Evolutionary conservation across 345 rosid species (phyloP).

Genomic region (Viola odorata): DNA sequence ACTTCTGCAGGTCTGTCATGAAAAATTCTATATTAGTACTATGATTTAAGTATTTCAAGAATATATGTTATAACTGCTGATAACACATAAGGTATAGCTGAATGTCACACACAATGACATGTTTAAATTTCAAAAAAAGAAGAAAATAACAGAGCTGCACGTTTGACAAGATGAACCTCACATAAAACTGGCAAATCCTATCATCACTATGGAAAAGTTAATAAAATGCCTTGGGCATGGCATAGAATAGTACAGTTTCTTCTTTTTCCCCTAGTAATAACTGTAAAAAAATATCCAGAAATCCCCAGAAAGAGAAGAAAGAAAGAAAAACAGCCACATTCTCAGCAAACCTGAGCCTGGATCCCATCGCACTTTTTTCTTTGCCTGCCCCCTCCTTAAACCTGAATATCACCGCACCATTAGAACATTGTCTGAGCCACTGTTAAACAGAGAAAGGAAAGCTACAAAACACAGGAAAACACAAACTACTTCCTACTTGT

Average conservation of each 20-base stretch:
- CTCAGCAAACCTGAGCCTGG: slow-evolving; percentile 34
- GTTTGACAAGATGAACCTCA: too few relatives aligned
- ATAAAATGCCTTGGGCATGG: too few relatives aligned
- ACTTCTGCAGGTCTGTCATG: not conserved
- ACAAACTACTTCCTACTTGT: not conserved
- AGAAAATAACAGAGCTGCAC: too few relatives aligned
- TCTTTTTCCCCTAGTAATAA: too few relatives aligned
- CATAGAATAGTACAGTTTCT: too few relatives aligned
- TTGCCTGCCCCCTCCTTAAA: slow-evolving; percentile 17
- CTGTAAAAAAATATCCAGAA: not conserved
- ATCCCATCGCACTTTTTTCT: slow-evolving; percentile 42
- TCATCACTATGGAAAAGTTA: too few relatives aligned
- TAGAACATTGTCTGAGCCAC: not conserved
- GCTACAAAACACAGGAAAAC: not conserved
- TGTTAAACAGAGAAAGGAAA: not conserved
- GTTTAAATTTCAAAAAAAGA: too few relatives aligned
- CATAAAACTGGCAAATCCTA: too few relatives aligned
- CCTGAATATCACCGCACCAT: slow-evolving; percentile 21
- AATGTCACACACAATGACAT: too few relatives aligned
- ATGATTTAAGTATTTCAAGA: too few relatives aligned
- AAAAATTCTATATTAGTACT: not conserved
- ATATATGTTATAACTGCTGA: too few relatives aligned
- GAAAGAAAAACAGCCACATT: not conserved
- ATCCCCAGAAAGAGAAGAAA: not conserved
- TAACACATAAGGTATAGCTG: too few relatives aligned